These are phyloP conservation scores for Aspergillus ostianus DNA, from an alignment of 495 filamentous ascomycete genomes.

Conservation along the genomic window DNA sequence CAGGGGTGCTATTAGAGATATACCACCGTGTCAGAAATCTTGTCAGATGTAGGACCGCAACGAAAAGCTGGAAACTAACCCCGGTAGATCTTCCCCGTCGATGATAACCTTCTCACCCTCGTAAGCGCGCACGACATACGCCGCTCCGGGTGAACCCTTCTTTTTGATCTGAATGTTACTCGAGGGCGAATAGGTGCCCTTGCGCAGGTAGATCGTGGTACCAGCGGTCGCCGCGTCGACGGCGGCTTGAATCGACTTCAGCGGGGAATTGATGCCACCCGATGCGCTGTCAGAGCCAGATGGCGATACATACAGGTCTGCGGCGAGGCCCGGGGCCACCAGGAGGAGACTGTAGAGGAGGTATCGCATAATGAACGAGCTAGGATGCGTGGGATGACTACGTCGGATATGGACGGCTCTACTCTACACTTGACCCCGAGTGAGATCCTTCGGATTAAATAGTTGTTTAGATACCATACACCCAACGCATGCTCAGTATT, in stretches of 20 bases:
- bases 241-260: constrained; percentile 19
- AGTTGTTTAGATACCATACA: not conserved
- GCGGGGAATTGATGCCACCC: constrained; percentile 12
- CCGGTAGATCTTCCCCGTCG: constrained; percentile 19
- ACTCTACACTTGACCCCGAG: too few relatives aligned
- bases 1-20: constrained; percentile 11
- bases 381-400: not conserved
- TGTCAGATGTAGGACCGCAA: not conserved
- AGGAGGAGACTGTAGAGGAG: not conserved
- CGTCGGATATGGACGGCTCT: too few relatives aligned
- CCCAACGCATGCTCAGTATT: not conserved
- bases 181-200: constrained; percentile 19
- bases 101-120: constrained; percentile 16
- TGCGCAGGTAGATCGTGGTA: constrained; percentile 18
- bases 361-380: not conserved
- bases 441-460: not conserved
- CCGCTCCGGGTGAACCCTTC: constrained; percentile 14
- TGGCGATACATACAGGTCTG: constrained; percentile 20
- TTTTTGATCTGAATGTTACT: constrained; percentile 21
- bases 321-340: constrained; percentile 10
- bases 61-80: constrained; percentile 4
- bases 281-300: constrained; percentile 17
- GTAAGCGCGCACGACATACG: constrained; percentile 16
- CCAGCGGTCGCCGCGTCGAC: constrained; percentile 16
- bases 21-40: not conserved